These are phyloP conservation scores for Acanthamoeba healyi DNA, from an alignment of 208 protist genomes.

Conservation along the genomic window DNA sequence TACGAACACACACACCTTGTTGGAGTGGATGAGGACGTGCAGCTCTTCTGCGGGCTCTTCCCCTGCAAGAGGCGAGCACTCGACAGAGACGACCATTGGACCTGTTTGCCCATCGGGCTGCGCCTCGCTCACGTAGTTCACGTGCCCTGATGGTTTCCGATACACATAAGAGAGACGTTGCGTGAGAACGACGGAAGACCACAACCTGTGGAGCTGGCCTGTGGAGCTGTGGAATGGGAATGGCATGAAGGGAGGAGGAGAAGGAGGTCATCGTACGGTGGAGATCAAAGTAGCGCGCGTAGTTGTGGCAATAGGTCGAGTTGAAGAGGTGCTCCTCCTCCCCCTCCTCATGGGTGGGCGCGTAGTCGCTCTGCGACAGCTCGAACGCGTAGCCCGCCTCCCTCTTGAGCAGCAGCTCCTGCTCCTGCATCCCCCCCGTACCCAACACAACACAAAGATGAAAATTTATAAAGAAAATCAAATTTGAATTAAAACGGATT, in stretches of 20 bases:
- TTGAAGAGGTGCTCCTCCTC: conserved; percentile 1
- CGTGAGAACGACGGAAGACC: neutral
- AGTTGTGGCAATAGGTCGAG: neutral
- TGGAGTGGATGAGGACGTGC: conserved; percentile 56
- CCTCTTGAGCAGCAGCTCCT: neutral
- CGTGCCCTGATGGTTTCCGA: neutral
- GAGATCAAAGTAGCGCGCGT: neutral
- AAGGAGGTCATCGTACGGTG: neutral
- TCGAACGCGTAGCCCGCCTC: neutral
- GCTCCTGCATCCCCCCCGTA: no score
- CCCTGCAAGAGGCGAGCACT: neutral
- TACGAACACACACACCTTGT: neutral
- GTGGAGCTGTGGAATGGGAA: neutral
- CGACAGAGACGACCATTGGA: conserved; percentile 28
- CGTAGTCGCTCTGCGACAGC: neutral
- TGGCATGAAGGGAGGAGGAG: neutral
- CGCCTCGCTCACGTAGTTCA: conserved; percentile 7
- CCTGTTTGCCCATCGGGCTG: neutral
- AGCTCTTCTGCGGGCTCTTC: neutral
- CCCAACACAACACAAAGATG: no score
- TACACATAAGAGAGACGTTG: neutral
- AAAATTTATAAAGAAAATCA: no score
- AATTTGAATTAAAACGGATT: no score
- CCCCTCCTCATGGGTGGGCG: neutral
- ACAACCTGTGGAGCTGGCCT: neutral